Evolutionary conservation across 805 yeast species (phyloP).

Genomic region (Kluyveromyces nonfermentans): DNA sequence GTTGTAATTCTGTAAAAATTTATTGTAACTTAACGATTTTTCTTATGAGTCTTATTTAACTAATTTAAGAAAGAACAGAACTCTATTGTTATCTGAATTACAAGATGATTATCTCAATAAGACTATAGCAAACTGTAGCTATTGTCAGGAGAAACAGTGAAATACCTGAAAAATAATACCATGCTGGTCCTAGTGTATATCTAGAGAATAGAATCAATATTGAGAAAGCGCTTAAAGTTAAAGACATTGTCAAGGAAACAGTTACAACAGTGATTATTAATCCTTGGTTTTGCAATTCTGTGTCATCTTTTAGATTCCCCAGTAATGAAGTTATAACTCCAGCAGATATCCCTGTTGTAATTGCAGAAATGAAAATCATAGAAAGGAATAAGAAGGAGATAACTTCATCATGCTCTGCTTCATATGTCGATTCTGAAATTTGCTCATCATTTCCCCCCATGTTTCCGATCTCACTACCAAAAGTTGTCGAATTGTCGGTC

Average conservation of each 20-base stretch:
- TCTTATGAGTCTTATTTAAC: no score
- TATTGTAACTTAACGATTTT: no score
- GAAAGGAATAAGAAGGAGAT: slow-evolving; percentile 23
- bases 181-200: slow-evolving; percentile 22
- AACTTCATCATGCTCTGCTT: slow-evolving; percentile 25
- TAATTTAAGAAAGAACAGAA: neutral
- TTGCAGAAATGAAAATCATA: slow-evolving; percentile 16
- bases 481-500: slow-evolving; percentile 3
- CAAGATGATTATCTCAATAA: slow-evolving; percentile 19
- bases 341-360: slow-evolving; percentile 21
- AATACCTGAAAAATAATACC: slow-evolving; percentile 26
- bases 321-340: slow-evolving; percentile 22
- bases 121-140: slow-evolving; percentile 25
- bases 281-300: slow-evolving; percentile 16
- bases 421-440: slow-evolving; percentile 21
- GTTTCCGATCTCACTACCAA: slow-evolving; percentile 13
- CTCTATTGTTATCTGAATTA: neutral
- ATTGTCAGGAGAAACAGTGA: slow-evolving; percentile 19
- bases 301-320: slow-evolving; percentile 12
- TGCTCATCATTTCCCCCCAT: slow-evolving; percentile 13
- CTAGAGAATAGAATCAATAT: slow-evolving; percentile 24
- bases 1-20: neutral
- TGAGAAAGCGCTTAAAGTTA: slow-evolving; percentile 16
- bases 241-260: slow-evolving; percentile 17
- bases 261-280: slow-evolving; percentile 14